A percentile compares a stretch with the other conserved stretches of the same genome.
Evolutionary conservation across 768 basidiomycete species (phyloP).

Genomic region (Lactarius tabidus): DNA sequence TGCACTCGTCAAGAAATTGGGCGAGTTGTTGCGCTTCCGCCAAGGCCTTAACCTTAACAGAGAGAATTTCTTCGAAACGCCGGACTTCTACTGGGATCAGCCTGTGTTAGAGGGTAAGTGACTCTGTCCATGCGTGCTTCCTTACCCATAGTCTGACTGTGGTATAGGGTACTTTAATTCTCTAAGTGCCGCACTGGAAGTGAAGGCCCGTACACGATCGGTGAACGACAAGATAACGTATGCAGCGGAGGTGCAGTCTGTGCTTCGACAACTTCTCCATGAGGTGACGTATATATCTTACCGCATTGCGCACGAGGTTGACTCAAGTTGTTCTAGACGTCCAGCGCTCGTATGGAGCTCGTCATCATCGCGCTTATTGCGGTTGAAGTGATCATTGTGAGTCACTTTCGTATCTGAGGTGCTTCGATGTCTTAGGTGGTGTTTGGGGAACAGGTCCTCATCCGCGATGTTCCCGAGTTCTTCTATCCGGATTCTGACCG

Average conservation of each 20-base stretch:
- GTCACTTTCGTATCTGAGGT: slow-evolving; percentile 28
- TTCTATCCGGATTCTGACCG: slow-evolving; percentile 39
- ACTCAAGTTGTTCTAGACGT: slow-evolving; percentile 52
- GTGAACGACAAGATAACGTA: slow-evolving; percentile 93
- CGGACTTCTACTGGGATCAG: slow-evolving; percentile 94
- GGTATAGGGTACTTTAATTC: slow-evolving; percentile 73
- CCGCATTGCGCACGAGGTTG: slow-evolving; percentile 9
- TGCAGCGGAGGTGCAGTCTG: slow-evolving; percentile 85
- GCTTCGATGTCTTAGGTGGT: background rate
- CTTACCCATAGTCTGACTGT: slow-evolving; percentile 3
- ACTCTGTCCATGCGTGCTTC: background rate
- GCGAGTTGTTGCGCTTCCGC: slow-evolving; percentile 85
- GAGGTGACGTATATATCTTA: slow-evolving; percentile 12
- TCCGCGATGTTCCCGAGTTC: slow-evolving; percentile 74
- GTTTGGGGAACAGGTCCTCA: slow-evolving; percentile 49
- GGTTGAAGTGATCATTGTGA: slow-evolving; percentile 88
- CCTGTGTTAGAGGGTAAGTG: slow-evolving; percentile 77
- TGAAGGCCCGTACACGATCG: slow-evolving; percentile 71
- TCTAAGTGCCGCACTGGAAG: slow-evolving; percentile 80
- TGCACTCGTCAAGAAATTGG: slow-evolving; percentile 88
- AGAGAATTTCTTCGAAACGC: slow-evolving; percentile 84
- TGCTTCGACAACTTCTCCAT: slow-evolving; percentile 58
- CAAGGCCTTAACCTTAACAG: slow-evolving; percentile 89
- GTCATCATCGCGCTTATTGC: slow-evolving; percentile 94
- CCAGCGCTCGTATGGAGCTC: slow-evolving; percentile 88